phyloP scores from a whole-genome alignment of 179 eudicot genomes.

The Sideroxylon spinosum region DNA sequence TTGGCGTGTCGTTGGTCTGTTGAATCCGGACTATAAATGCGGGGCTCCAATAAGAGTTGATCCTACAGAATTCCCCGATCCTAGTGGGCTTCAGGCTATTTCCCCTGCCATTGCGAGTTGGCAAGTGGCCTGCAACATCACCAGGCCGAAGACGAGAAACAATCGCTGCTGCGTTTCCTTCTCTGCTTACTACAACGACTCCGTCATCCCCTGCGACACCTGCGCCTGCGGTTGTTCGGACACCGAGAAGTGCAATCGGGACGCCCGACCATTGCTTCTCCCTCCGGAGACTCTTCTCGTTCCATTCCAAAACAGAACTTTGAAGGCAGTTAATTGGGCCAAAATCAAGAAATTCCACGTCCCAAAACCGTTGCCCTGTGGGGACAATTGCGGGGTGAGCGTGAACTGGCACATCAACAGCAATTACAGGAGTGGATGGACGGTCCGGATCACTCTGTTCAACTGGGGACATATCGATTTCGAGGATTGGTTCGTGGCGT shows the following conservation, averaged over 20 bases:
- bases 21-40: conserved; percentile 67
- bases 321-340: conserved; percentile 59
- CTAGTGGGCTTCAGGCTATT: conserved; percentile 44
- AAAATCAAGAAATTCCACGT: conserved; percentile 39
- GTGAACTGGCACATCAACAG: conserved; percentile 69
- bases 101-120: conserved; percentile 66
- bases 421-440: conserved; percentile 64
- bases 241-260: conserved; percentile 35
- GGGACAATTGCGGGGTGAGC: conserved; percentile 80
- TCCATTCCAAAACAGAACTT: conserved; percentile 59
- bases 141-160: conserved; percentile 49
- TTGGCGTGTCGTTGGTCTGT: conserved; percentile 57
- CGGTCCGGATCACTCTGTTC: conserved; percentile 66
- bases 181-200: conserved; percentile 61
- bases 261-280: conserved; percentile 50
- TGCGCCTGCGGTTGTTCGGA: conserved; percentile 74
- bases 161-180: conserved; percentile 62
- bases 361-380: conserved; percentile 57
- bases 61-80: conserved; percentile 62
- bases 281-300: conserved; percentile 75
- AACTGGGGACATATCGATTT: conserved; percentile 53
- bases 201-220: conserved; percentile 63
- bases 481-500: conserved; percentile 59
- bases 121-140: conserved; percentile 81
- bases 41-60: conserved; percentile 60